Evolutionary conservation across 768 basidiomycete genomes (phyloP).

Genomic region (Boletellus emodensis): DNA sequence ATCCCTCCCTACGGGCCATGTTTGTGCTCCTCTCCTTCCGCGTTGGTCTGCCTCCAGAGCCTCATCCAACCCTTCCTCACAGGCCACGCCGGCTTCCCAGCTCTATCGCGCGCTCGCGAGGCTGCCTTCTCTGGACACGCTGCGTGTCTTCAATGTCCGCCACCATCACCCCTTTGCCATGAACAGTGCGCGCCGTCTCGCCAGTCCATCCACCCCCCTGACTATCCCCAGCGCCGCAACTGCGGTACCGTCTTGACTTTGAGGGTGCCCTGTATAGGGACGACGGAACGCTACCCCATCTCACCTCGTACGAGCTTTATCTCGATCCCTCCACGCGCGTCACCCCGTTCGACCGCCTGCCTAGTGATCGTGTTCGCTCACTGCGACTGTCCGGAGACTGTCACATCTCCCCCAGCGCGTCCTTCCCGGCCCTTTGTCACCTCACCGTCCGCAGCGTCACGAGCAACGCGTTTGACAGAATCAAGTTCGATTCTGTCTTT

Average conservation of each 20-base stretch:
- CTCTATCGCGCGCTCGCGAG: slow-evolving; percentile 29
- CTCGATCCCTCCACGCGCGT: slow-evolving; percentile 29
- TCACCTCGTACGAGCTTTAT: slow-evolving; percentile 33
- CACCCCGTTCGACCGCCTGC: slow-evolving; percentile 28
- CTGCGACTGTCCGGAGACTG: slow-evolving; percentile 37
- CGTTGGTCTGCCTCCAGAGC: neutral
- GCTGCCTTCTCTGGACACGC: slow-evolving; percentile 23
- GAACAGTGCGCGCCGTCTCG: slow-evolving; percentile 7
- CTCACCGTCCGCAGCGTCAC: slow-evolving; percentile 33
- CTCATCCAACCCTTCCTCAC: slow-evolving; percentile 1
- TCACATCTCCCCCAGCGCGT: slow-evolving; percentile 11
- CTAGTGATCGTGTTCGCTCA: slow-evolving; percentile 19
- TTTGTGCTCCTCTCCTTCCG: slow-evolving; percentile 14
- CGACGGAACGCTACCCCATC: slow-evolving; percentile 4
- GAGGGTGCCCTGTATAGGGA: slow-evolving; percentile 34
- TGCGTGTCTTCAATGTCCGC: slow-evolving; percentile 35
- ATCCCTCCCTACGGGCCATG: neutral
- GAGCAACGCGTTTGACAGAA: slow-evolving; percentile 34
- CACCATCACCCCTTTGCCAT: slow-evolving; percentile 19
- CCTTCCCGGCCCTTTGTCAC: slow-evolving; percentile 20
- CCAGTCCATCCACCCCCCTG: neutral
- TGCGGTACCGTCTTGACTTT: slow-evolving; percentile 27
- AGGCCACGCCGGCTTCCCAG: slow-evolving; percentile 29
- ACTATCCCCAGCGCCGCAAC: slow-evolving; percentile 16
- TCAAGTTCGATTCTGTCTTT: slow-evolving; percentile 26